phyloP scores from a whole-genome alignment of 2,329 filamentous ascomycete genomes.

The Phyllachora maydis region DNA sequence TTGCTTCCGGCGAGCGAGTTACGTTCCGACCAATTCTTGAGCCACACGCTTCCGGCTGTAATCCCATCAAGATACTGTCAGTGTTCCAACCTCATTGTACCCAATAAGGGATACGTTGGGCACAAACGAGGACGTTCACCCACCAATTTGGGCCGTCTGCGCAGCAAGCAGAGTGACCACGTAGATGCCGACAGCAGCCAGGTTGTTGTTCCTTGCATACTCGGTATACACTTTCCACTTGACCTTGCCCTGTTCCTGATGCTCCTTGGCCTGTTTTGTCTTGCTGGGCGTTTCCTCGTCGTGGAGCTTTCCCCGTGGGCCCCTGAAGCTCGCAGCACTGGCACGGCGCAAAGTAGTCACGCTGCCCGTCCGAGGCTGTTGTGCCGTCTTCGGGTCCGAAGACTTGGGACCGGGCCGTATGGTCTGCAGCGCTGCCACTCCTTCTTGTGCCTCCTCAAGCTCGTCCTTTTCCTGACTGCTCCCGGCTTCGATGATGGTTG shows the following conservation, averaged over 20 bases:
- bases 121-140: too few relatives aligned
- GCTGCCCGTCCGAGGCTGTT: conserved; percentile 48
- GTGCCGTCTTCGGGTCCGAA: conserved; percentile 12
- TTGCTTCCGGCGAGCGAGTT: conserved; percentile 54
- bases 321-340: conserved; percentile 76
- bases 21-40: conserved; percentile 76
- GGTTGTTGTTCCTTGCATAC: conserved; percentile 88
- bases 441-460: conserved; percentile 61
- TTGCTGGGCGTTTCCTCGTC: conserved; percentile 69
- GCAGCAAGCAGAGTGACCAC: conserved; percentile 54
- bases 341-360: conserved; percentile 70
- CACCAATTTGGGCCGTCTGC: conserved; percentile 65
- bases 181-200: conserved; percentile 68
- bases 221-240: conserved; percentile 86
- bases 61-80: background rate
- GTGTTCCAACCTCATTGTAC: too few relatives aligned
- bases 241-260: conserved; percentile 85
- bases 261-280: conserved; percentile 74
- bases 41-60: conserved; percentile 64
- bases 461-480: conserved; percentile 37
- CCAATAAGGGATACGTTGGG: too few relatives aligned
- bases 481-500: conserved; percentile 32
- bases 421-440: conserved; percentile 52
- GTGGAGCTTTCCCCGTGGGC: conserved; percentile 60
- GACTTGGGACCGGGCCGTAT: conserved; percentile 33